Evolutionary conservation across 2,329 filamentous ascomycete genomes (phyloP).

Genomic region (Diplodia seriata): DNA sequence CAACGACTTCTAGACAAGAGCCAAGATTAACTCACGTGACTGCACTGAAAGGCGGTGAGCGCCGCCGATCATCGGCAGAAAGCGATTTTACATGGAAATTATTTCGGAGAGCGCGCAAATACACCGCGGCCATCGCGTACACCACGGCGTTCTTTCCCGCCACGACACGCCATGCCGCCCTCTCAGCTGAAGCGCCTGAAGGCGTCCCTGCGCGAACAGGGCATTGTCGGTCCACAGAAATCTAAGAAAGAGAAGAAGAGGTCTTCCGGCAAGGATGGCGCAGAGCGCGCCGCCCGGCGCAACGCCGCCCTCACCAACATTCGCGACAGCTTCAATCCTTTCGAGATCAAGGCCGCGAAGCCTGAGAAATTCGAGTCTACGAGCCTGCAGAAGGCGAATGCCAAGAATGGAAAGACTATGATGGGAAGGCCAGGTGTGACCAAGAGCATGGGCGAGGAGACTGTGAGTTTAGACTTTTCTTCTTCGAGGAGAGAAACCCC

Average conservation of each 20-base stretch:
- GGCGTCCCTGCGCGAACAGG: constrained; percentile 85
- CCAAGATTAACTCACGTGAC: background rate
- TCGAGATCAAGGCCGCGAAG: constrained; percentile 84
- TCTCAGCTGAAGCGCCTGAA: constrained; percentile 98
- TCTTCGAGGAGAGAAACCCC: no score
- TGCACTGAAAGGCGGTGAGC: background rate
- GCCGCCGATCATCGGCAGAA: constrained; percentile 10
- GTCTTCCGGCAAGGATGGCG: constrained; percentile 67
- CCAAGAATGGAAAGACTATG: constrained; percentile 62
- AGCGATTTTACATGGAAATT: constrained; percentile 23
- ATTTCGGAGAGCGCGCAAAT: background rate
- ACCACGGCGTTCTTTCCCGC: background rate
- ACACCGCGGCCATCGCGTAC: no score
- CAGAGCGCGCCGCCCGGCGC: constrained; percentile 77
- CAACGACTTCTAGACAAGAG: background rate
- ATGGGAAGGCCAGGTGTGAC: constrained; percentile 81
- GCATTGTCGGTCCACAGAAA: constrained; percentile 87
- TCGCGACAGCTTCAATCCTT: constrained; percentile 96
- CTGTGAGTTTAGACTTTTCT: constrained; percentile 57
- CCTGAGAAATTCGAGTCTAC: constrained; percentile 86
- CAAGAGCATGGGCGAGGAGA: constrained; percentile 86
- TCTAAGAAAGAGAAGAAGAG: constrained; percentile 94
- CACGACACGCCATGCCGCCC: constrained; percentile 73
- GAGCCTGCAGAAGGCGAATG: constrained; percentile 64
- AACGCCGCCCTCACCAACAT: constrained; percentile 82